phyloP scores from a whole-genome alignment of 176 grass and related monocot species.

The Puya raimondii region DNA sequence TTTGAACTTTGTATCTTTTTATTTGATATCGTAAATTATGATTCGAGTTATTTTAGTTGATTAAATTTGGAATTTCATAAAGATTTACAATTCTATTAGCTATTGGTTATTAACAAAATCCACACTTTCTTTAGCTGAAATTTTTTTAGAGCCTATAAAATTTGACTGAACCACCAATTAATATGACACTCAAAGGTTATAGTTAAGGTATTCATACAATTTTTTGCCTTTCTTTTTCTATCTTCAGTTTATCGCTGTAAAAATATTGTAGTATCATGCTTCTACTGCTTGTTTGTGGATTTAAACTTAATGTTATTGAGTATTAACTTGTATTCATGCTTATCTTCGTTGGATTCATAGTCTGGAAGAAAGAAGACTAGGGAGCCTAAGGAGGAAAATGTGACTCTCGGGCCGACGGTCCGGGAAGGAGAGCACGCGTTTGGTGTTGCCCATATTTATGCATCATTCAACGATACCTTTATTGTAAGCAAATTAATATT shows the following conservation, averaged over 20 bases:
- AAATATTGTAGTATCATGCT: neutral
- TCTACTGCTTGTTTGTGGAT: neutral
- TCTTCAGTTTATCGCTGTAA: neutral
- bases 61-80: too few species aligned
- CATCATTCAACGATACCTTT: conserved; percentile 84
- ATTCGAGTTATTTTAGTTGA: too few species aligned
- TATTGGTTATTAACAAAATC: too few species aligned
- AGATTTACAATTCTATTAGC: too few species aligned
- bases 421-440: conserved; percentile 69
- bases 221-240: too few species aligned
- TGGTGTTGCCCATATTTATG: conserved; percentile 67
- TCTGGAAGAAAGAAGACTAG: conserved; percentile 68
- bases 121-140: too few species aligned
- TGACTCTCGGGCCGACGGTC: conserved; percentile 61
- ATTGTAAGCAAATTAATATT: conserved; percentile 29
- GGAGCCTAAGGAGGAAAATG: conserved; percentile 77
- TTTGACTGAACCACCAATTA: too few species aligned
- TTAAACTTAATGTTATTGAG: neutral
- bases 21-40: too few species aligned
- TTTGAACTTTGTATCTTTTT: neutral
- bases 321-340: neutral
- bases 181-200: too few species aligned
- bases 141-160: too few species aligned
- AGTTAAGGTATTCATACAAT: too few species aligned
- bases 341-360: conserved; percentile 13